Percentiles rank a stretch among this genome's conserved stretches.
phyloP scores from a whole-genome alignment of 345 rosid genomes.

The Citropsis articulata region DNA sequence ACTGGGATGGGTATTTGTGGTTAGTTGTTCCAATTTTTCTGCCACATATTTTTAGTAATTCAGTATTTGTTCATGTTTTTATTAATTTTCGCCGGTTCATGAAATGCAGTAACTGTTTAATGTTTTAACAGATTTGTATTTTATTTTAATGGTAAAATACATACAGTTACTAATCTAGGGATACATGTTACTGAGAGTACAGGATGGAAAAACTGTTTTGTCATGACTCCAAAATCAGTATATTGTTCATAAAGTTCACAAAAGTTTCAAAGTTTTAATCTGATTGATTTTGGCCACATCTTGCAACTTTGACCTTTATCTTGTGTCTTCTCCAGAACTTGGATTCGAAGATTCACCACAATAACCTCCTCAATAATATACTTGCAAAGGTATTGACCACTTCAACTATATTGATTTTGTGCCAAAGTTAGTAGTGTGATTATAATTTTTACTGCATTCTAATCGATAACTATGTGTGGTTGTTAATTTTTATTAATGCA shows the following conservation, averaged over 20 bases:
- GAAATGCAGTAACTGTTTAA: neutral
- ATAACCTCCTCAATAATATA: constrained; percentile 90
- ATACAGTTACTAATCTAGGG: neutral
- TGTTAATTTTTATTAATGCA: constrained; percentile 26
- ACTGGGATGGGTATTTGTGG: neutral
- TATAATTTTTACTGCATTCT: constrained; percentile 5
- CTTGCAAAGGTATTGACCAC: constrained; percentile 70
- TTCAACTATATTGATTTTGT: neutral
- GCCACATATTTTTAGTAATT: neutral
- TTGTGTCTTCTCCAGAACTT: constrained; percentile 47
- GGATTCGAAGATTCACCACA: constrained; percentile 97
- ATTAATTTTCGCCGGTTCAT: neutral
- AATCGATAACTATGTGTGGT: neutral
- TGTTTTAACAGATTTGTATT: neutral
- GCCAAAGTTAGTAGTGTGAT: neutral
- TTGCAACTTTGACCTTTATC: constrained; percentile 8
- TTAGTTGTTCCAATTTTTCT: neutral
- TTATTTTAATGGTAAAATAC: neutral
- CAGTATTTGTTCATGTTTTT: neutral
- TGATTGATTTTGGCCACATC: neutral
- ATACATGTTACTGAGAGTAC: neutral
- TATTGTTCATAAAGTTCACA: neutral
- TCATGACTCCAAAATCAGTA: neutral
- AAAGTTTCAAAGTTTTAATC: neutral
- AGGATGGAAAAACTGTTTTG: neutral